Base-by-base conservation (phyloP, 805 yeast genomes). In the Ogataea ramenticola region DNA sequence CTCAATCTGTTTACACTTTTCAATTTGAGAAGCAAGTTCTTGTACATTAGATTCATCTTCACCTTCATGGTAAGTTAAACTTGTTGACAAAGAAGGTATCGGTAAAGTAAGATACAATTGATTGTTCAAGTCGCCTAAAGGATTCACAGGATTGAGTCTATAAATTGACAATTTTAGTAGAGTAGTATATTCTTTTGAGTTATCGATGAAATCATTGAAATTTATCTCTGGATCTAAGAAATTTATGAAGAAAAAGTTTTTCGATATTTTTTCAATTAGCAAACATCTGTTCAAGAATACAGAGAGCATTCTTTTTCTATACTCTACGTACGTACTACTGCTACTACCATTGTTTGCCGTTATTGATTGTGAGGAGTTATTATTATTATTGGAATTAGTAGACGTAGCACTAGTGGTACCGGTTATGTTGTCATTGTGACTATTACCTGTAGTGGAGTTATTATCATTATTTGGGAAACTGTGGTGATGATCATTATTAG, bases 151-250 rank as follows among this genome's bases (percentile, higher is more conserved):
- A 4, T 87, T 83, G 4, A 65, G 78, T 78, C 49, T 75, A 63
- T 42, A 84, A 53, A 49, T 74, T 64, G 58, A 77, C 60, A 51
- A 69, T 55, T 38, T 88, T 78, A 43, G 43, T 19, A 84, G 60
- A 12, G 67, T 62, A 3, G 74, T 64, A 16, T 81, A 69, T 3
- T 80, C 82, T 14, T 82, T 80, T 3, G 76, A 59, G 39, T 64
- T 65, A 4, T 20, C 35, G 16, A 39, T 29, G 21, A 31, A 95
- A 56, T 90, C 96, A 21, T 74, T 70, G 91, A 96, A 93, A 51
- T 77, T 75, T 12, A 86, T 78, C 47, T 83, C 83, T 7, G 98
- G 96, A 57, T 89, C 93, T 45, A 93, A 62, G 56, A 93, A 93
- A 56, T 82, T 79, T 35, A 79, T 73, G 55, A 89, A 86, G 20